Base-by-base conservation (phyloP, 306 rosid species). In the Lupinus albus region DNA sequence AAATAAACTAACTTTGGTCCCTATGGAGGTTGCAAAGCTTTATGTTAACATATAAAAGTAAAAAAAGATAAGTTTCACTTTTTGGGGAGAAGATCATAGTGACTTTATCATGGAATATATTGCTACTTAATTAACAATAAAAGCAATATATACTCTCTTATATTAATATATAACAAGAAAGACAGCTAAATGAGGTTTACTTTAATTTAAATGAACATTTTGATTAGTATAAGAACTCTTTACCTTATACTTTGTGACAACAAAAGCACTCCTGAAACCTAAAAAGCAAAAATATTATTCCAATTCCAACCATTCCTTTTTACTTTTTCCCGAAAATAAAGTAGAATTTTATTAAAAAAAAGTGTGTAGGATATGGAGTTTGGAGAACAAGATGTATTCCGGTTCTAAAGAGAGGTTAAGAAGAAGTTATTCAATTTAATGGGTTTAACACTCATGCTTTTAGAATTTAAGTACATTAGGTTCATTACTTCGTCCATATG, bases 21-120 rank as follows among this genome's bases (percentile, higher is more conserved):
- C 82, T 53, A 20, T 30, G 44, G 66, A 45, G 80, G 84, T 82
- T 84, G 82, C 79, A 83, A 83, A 79, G 86, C 67, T 59, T 33
- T 57, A 36, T 45, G 36, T 18, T 63, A 20, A 20, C 60, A 36
- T 54, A 47, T 71, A 53, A 77, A 77, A 81, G 77, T 73, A 76
- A 33, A 51, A 51, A 58, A 76, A 44, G 58, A 41, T 62, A 53
- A 67, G 71, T 72, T 68, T 64, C 65, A 15, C 74, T 79, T 79
- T 82, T 32, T 46, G 76, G 61, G 73, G 70, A 30, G 68, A 74
- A 61, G 86, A 78, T 71, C 78, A 20, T 3, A 66, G 54, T 50
- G n/a, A 65, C 78, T 78, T 71, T 81, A 78, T 78, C 49, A 42
- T 28, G 62, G 64, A 82, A 78, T 14, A 51, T 82, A 73, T 68